These are phyloP conservation scores for Claviceps paspali DNA, from an alignment of 2,329 filamentous ascomycete species.

Conservation along the genomic window DNA sequence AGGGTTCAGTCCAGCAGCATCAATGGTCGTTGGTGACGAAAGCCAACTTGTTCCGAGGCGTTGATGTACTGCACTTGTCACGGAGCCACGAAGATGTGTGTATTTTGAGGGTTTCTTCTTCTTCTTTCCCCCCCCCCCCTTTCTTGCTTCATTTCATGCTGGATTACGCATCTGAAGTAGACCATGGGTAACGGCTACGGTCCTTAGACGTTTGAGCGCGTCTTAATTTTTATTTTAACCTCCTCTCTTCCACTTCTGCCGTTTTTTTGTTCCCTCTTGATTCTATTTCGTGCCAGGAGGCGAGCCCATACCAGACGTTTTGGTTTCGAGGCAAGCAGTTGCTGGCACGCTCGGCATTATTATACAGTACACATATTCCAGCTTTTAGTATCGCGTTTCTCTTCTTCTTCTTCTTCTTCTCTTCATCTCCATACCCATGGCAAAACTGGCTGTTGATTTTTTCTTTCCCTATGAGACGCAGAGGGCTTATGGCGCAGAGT, in stretches of 20 bases:
- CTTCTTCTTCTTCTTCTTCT: background rate
- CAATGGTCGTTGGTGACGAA: background rate
- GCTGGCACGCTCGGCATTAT: background rate
- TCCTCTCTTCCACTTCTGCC: background rate
- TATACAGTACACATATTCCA: background rate
- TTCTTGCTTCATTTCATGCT: background rate
- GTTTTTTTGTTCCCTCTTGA: background rate
- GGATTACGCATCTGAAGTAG: conserved; percentile 8
- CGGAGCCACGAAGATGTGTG: background rate
- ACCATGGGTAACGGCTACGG: conserved; percentile 4
- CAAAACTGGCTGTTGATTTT: background rate
- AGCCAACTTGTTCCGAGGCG: background rate
- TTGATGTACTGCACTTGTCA: background rate
- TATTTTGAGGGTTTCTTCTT: conserved; percentile 8
- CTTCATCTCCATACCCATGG: background rate
- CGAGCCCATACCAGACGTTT: background rate
- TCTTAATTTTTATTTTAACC: background rate
- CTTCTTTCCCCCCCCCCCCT: conserved; percentile 2
- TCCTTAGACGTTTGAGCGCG: background rate
- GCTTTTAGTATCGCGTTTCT: background rate
- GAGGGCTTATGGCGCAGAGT: background rate
- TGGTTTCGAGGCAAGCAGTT: background rate
- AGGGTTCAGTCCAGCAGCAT: background rate
- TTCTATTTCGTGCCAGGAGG: conserved; percentile 1
- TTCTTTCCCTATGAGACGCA: background rate